These are phyloP conservation scores for Coccinonectria pachysandricola DNA, from an alignment of 2,329 filamentous ascomycete genomes.

Conservation along the genomic window DNA sequence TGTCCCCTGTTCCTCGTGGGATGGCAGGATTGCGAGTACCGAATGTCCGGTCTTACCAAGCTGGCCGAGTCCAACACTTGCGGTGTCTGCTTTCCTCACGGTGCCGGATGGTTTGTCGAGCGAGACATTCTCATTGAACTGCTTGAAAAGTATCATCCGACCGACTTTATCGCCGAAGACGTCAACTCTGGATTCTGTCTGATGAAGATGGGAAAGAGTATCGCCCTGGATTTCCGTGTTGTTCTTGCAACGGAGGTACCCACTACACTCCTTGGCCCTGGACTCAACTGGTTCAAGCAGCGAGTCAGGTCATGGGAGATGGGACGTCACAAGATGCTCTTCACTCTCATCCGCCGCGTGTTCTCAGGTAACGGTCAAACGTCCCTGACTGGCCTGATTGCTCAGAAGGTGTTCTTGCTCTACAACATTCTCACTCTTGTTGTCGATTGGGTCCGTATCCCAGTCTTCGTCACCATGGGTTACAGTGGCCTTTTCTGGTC, in stretches of 20 bases:
- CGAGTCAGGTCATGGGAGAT: slow-evolving; percentile 12
- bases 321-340: slow-evolving; percentile 6
- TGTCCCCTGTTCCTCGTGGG: slow-evolving; percentile 2
- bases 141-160: slow-evolving; percentile 2
- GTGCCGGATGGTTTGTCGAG: slow-evolving; percentile 6
- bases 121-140: slow-evolving; percentile 5
- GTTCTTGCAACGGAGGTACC: slow-evolving; percentile 5
- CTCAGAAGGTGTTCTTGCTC: slow-evolving; percentile 4
- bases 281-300: slow-evolving; percentile 11
- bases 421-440: slow-evolving; percentile 3
- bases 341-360: slow-evolving; percentile 3
- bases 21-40: slow-evolving; percentile 6
- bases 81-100: slow-evolving; percentile 6
- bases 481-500: slow-evolving; percentile 1
- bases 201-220: slow-evolving; percentile 4
- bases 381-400: slow-evolving; percentile 2
- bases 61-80: slow-evolving; percentile 4
- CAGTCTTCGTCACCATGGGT: slow-evolving; percentile 4
- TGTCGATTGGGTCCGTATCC: slow-evolving; percentile 6
- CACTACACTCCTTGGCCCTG: slow-evolving; percentile 5
- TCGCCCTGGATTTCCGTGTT: slow-evolving; percentile 4
- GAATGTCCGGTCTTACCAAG: slow-evolving; percentile 5
- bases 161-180: slow-evolving; percentile 6
- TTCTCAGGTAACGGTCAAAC: slow-evolving; percentile 4
- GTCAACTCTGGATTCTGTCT: slow-evolving; percentile 6